Evolutionary conservation across 371 early-diverging fungal species (phyloP), one percentile per base, ranked within the genome.

Genomic region (Mortierella sp.): DNA sequence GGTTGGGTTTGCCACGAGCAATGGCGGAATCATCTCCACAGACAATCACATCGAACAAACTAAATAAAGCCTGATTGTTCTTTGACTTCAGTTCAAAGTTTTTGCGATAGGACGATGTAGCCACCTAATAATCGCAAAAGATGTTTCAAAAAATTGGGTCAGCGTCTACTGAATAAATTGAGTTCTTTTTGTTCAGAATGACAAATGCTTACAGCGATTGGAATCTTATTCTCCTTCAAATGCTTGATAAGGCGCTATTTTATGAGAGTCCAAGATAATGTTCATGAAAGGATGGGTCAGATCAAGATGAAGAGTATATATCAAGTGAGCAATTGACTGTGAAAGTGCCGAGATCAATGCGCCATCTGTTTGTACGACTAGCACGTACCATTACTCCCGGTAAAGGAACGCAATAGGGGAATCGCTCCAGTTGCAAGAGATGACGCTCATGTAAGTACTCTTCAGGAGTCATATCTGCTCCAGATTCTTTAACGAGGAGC

Each of bases 11-110:
- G 21, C 96, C 95, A 62, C 87, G 75, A 65, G 85, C 80, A 52
- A 97, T 90, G 4, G 85, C 90, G 0, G 92, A 88, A 75, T 97
- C 96, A 79, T 97, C 96, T 21, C 97, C 98, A 77, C 93, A 93
- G 9, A 95, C 87, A 76, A 95, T 87, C 45, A 86, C 88, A 69
- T 93, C 94, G 83, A 98, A 98, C 58, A 95, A 78, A 1, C 73
- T 73, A 77, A 98, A 97, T 32, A 97, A 77, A 1, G 88, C 89
- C 59, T 87, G 87, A 77, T 97, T 92, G 24, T 88, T 86, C 2
- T 72, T 81, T 0, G 96, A 89, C 77, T 98, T 98, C 28, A 95
- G 62, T 24, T 88, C 77, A 76, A 92, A 97, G 62, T 92, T 91
- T n/a, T 80, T 63, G 16, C 89, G 89, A 65, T 88, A 86, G 4